These are phyloP conservation scores for Cadophora sp. DNA, from an alignment of 2,329 filamentous ascomycete species.

Conservation along the genomic window DNA sequence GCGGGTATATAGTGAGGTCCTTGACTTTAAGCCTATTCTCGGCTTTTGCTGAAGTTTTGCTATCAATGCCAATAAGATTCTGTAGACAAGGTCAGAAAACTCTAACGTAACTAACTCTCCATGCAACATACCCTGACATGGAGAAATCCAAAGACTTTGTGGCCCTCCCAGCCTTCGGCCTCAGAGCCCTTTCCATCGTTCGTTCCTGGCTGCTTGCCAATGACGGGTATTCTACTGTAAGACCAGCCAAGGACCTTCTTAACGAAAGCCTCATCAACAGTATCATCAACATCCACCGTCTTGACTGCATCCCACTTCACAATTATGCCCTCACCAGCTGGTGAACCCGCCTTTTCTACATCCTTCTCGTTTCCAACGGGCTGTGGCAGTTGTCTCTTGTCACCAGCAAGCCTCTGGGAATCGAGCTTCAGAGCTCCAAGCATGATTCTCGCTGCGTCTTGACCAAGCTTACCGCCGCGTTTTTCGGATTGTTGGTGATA, in stretches of 20 bases:
- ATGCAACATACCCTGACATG: slow-evolving; percentile 38
- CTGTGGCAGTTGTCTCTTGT: slow-evolving; percentile 15
- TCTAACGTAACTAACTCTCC: not conserved
- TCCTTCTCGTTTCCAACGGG: slow-evolving; percentile 27
- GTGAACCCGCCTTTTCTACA: slow-evolving; percentile 35
- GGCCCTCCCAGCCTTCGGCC: slow-evolving; percentile 25
- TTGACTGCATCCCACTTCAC: slow-evolving; percentile 38
- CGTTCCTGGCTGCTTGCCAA: slow-evolving; percentile 26
- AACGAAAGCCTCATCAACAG: slow-evolving; percentile 37
- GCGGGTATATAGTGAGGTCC: slow-evolving; percentile 40
- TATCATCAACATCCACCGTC: slow-evolving; percentile 38
- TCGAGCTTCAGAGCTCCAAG: slow-evolving; percentile 40
- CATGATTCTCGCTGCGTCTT: slow-evolving; percentile 36
- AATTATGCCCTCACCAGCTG: slow-evolving; percentile 29
- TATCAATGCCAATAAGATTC: slow-evolving; percentile 38
- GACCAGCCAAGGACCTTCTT: slow-evolving; percentile 39
- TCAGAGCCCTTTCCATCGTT: not conserved
- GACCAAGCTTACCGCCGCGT: slow-evolving; percentile 35
- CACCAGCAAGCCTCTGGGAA: slow-evolving; percentile 29
- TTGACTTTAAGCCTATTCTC: slow-evolving; percentile 32
- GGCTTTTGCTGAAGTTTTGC: slow-evolving; percentile 17
- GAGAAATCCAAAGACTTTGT: slow-evolving; percentile 39
- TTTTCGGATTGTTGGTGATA: slow-evolving; percentile 37
- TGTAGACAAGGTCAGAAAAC: slow-evolving; percentile 13
- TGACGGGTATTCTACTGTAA: slow-evolving; percentile 42